Evolutionary conservation across 768 basidiomycete species (phyloP), one percentile per base, ranked within the genome.

Genomic region (Pisolithus microcarpus): DNA sequence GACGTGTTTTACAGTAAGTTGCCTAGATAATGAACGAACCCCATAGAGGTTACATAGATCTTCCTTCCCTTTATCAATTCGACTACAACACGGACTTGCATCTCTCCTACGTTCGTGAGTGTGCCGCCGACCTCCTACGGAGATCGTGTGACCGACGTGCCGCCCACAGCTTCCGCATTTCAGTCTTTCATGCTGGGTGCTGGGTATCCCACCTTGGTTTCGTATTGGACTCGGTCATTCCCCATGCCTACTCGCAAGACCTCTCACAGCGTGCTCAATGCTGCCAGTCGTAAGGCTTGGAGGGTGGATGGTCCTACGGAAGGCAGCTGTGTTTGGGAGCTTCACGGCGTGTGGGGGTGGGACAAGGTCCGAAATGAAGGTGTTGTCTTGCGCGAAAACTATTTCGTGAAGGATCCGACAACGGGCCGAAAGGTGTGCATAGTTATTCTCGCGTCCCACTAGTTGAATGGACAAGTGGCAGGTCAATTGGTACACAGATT

Each of bases 61-160:
- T 96, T 5, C 75, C 78, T 23, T 90, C 91, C 1, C 73, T 96
- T 42, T 84, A 96, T 57, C 72, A 75, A 9, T 97, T 91, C 69
- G 85, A 97, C 67, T 96, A 96, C 65, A 96, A 92, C 54, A 93
- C 92, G 2, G 93, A 97, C 61, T 79, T 99, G 13, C 94, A 96
- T 59, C 75, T 97, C 36, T 78, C 82, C 3, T 72, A 82, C 57
- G 76, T 87, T 56, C 86, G 89, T 84, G 64, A 74, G 85, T 80
- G 40, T 7, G 13, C 26, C 5, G 42, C 19, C 34, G 45, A 38
- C 8, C 31, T 28, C 47, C 23, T 3, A 11, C 34, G 7, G n/a
- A 46, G 18, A 42, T 24, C 5, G 28, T 9, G 36, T 16, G 51
- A 52, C 21, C 43, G 46, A 21, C 54, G 7, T 19, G 31, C 0